Evolutionary conservation across 129 eudicot species (phyloP).

Genomic region (Sambucus nigra): DNA sequence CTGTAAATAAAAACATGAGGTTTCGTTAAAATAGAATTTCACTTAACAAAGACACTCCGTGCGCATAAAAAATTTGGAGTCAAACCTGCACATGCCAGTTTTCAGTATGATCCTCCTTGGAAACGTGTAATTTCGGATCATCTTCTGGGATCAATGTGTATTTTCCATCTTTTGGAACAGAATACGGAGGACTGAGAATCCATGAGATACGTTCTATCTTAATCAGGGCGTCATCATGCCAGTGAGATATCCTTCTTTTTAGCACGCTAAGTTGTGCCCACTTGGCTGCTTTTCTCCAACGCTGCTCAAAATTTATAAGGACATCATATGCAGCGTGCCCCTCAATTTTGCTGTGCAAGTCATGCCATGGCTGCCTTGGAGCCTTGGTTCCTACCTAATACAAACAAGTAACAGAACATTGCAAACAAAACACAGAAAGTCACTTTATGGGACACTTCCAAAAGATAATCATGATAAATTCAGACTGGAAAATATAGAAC

Average conservation of each 20-base stretch:
- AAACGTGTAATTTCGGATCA: slow-evolving; percentile 66
- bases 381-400: slow-evolving; percentile 74
- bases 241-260: slow-evolving; percentile 47
- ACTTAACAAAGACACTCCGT: neutral
- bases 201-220: slow-evolving; percentile 90
- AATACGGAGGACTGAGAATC: slow-evolving; percentile 66
- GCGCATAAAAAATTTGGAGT: slow-evolving; percentile 4
- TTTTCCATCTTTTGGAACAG: slow-evolving; percentile 31
- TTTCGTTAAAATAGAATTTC: neutral
- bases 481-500: too few relatives aligned
- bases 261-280: slow-evolving; percentile 67
- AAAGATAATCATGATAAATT: neutral
- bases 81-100: slow-evolving; percentile 96
- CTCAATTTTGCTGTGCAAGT: slow-evolving; percentile 83
- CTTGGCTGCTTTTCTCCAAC: slow-evolving; percentile 79
- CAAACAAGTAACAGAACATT: slow-evolving; percentile 3
- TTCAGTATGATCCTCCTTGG: slow-evolving; percentile 59
- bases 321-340: slow-evolving; percentile 99
- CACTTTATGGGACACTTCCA: too few relatives aligned
- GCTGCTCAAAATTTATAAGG: slow-evolving; percentile 83
- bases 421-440: too few relatives aligned
- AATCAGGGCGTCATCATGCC: slow-evolving; percentile 85
- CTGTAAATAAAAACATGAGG: slow-evolving; percentile 31
- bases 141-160: slow-evolving; percentile 53
- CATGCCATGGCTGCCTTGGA: slow-evolving; percentile 99